Base-by-base conservation (phyloP, 768 basidiomycete species). In the Fomitopsis pulvina region DNA sequence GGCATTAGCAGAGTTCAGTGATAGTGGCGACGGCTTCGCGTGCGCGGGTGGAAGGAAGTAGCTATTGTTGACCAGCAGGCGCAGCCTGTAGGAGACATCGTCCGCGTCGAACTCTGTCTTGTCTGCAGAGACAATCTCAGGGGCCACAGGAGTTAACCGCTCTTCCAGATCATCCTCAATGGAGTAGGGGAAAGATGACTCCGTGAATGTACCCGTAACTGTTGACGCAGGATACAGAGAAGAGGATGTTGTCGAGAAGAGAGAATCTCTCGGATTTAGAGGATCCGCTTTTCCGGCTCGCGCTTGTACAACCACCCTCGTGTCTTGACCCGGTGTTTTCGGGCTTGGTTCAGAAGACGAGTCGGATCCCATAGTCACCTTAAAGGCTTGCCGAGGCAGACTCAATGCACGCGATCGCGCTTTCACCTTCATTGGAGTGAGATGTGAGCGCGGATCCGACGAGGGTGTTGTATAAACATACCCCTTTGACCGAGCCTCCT, bases 1-100 rank as follows among this genome's bases (percentile, higher is more conserved):
- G 11, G 54, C 44, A 27, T 55, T 53, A 10, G 61, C 60, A 2
- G 76, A 65, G 16, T 78, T 75, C 52, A 90, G 78, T 45, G 85
- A 80, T 24, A 83, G 73, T 2, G 81, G 77, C 9, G 78, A 79
- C 1, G 90, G 90, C 60, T 92, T 92, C 37, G 81, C 76, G 60
- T 92, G 90, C 0, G 90, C 89, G 9, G 90, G 91, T 3, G 90
- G 90, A 30, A 92, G 80, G 61, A 88, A 92, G 63, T 92, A 92
- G 60, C 76, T 91, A 66, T 92, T 92, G 64, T 85, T 87, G 47
- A 92, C 84, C 34, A 92, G 78, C 47, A 92, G 76, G 34, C 82
- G 84, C 18, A 92, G 78, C 21, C 90, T 85, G 68, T 89, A 88
- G 18, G 87, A 81, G 34, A 92, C 88, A 60, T 92, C 90, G 65